Conservation (phyloP, 164 flowering plant species). For the Vitis rupestris region DNA sequence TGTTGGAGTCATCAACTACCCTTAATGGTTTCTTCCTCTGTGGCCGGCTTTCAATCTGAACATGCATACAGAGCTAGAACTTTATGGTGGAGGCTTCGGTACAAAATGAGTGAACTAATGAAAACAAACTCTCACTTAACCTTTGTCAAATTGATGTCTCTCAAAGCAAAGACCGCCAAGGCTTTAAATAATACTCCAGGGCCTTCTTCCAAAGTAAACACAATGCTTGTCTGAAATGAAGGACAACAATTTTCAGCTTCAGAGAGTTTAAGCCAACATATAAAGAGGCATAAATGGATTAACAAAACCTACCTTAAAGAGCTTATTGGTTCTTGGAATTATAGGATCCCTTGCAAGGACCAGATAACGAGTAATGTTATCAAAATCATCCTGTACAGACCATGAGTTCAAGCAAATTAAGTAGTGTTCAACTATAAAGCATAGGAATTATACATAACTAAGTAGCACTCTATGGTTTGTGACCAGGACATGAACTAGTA, state of each 20-base stretch:
- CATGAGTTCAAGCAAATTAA: background rate
- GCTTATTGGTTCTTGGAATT: conserved; percentile 47
- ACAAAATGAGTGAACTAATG: background rate
- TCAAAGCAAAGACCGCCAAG: conserved; percentile 44
- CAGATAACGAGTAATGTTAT: conserved; percentile 50
- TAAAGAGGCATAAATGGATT: background rate
- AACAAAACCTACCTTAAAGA: conserved; percentile 31
- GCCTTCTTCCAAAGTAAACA: conserved; percentile 52
- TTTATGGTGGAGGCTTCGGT: background rate
- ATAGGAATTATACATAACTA: too few species aligned
- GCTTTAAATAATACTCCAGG: conserved; percentile 54
- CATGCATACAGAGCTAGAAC: too few species aligned
- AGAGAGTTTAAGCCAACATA: background rate
- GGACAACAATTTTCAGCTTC: background rate
- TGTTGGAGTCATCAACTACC: conserved; percentile 40
- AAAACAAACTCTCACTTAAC: conserved; percentile 5
- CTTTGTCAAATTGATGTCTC: conserved; percentile 51
- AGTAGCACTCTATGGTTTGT: too few species aligned
- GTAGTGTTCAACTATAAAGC: too few species aligned
- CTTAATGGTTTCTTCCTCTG: conserved; percentile 40
- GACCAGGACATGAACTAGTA: too few species aligned
- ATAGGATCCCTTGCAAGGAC: conserved; percentile 62
- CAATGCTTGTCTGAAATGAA: conserved; percentile 43
- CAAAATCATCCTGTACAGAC: conserved; percentile 43
- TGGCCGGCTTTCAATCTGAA: conserved; percentile 52